Evolutionary conservation across 2,329 filamentous ascomycete genomes (phyloP), one percentile per base, ranked within the genome.

Genomic region (Bisporella sp.): DNA sequence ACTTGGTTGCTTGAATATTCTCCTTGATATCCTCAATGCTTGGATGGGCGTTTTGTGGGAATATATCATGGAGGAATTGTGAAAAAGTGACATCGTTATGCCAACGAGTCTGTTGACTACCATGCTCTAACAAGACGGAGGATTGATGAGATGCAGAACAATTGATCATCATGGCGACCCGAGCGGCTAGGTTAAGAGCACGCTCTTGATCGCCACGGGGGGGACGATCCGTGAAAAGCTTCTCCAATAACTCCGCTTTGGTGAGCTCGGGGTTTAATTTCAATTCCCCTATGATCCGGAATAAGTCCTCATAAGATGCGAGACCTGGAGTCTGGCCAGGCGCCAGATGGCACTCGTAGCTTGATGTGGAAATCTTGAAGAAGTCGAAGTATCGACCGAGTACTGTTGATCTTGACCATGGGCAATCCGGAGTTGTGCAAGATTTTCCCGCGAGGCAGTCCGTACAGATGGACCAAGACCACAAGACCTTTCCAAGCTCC

Each of bases 91-190:
- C 40, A 44, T 61, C 56, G 11, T 53, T 50, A 6, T 46, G 45
- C 60, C 61, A 64, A 13, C 43, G 51, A n/a, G 53, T 44, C 31
- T 57, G 57, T n/a, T 50, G 50, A 35, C 42, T 45, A 31, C 61
- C 58, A 47, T 56, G 43, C 45, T 62, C 59, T 11, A 62, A 48
- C 12, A 62, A 33, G 3, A 48, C 49, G 11, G 55, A 54, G 33
- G 54, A 56, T 30, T 57, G 55, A 3, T 48, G 47, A 29, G 47
- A 51, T n/a, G 50, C 48, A 29, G 59, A 58, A 37, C 60, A 59
- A 47, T 58, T 61, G 35, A 62, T 53, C 60, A 63, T 64, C 11
- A 59, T 53, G 29, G 60, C 54, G 12, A 58, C 49, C 21, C 52
- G 55, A 7, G 61, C 60, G 7, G 61, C 59, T 5, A 64, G 41